Evolutionary conservation across 306 rosid species (phyloP), one percentile per base, ranked within the genome.

Genomic region (Senna siamea): DNA sequence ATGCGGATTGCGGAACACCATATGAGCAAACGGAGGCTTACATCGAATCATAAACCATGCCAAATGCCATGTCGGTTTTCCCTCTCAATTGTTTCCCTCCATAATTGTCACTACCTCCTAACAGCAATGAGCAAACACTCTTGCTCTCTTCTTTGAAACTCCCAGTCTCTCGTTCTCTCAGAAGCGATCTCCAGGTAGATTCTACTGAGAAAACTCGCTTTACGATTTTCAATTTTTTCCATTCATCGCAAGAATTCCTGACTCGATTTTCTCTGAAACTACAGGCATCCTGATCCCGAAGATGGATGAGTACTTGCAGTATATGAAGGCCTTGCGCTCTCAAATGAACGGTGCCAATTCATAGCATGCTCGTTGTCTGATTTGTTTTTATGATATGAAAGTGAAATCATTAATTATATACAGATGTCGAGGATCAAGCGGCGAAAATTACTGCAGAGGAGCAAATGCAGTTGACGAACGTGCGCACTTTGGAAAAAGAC

Each of bases 231-330:
- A 10, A 9, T 61, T 35, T 1, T 14, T 44, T 35, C 28, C 4
- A 9, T 37, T 46, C 35, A 34, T 61, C 67, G 30, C 32, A 4
- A 4, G 48, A 38, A 62, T 40, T 9, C 10, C 57, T 62, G 66
- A 78, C 26, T 70, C 57, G 54, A 8, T 73, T 2, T 63, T 43
- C 52, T 69, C 20, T 7, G 7, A 5, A 15, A 1, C 11, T 51
- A 7, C 6, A 48, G 54, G 54, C 19, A 62, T 2, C 76, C 18
- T 9, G 52, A 70, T 9, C 5, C 72, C 11, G 71, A 75, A 80
- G 69, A 94, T 94, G 97, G 98, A 94, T 44, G 91, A 91, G 32
- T 93, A 91, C 82, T 78, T 94, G 86, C 93, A 81, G 74, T 76
- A 80, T 83, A 83, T 91, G 93, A 91, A 89, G 85, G 82, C 91